Conservation (phyloP, 2,329 filamentous ascomycete genomes). For the Monilinia fructigena region DNA sequence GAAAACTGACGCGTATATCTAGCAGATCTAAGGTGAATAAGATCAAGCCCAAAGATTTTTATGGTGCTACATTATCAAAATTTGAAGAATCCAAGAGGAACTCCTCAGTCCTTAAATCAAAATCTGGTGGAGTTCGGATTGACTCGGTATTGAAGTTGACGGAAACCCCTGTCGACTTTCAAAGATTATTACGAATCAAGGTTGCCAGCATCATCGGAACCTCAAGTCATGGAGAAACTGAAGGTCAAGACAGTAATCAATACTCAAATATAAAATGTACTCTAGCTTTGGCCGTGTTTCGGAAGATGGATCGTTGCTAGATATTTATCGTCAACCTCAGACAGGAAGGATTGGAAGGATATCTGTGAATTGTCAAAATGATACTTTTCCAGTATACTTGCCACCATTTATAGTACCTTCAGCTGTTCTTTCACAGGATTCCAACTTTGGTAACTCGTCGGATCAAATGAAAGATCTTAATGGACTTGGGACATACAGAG, state of each 20-base stretch:
- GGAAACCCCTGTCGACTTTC: conserved; percentile 27
- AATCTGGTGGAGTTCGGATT: conserved; percentile 1
- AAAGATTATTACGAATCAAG: conserved; percentile 31
- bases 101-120: not conserved
- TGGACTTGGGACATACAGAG: conserved; percentile 6
- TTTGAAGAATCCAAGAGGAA: not conserved
- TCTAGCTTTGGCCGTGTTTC: conserved; percentile 29
- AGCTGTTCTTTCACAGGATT: conserved; percentile 13
- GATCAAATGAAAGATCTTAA: not conserved
- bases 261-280: conserved; percentile 30
- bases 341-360: conserved; percentile 15
- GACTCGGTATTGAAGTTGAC: conserved; percentile 23
- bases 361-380: not conserved
- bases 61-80: conserved; percentile 20
- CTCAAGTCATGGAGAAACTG: conserved; percentile 10
- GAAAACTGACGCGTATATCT: conserved; percentile 12
- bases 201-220: conserved; percentile 27
- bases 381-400: conserved; percentile 10
- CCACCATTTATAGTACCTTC: conserved; percentile 17
- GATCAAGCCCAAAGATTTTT: conserved; percentile 30
- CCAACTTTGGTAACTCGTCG: not conserved
- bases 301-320: conserved; percentile 26
- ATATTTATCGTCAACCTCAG: conserved; percentile 17
- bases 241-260: conserved; percentile 4
- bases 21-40: conserved; percentile 23